Conservation (phyloP, 2,329 filamentous ascomycete species). For the Tolypocladium pustulatum region DNA sequence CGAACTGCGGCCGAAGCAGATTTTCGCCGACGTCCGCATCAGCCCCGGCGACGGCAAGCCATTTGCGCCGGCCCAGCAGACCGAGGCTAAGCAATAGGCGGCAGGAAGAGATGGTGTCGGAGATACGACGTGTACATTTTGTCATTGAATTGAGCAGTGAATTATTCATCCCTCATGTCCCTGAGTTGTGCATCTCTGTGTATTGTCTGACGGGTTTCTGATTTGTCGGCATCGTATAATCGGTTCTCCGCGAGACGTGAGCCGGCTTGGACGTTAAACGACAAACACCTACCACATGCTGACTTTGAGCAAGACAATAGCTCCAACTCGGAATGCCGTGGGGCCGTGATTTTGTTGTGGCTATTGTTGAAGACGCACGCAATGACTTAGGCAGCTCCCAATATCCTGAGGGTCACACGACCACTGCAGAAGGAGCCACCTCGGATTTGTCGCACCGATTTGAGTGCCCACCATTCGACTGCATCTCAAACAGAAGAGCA, state of each 20-base stretch:
- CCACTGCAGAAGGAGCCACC: not conserved
- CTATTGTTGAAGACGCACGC: not conserved
- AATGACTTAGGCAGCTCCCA: not conserved
- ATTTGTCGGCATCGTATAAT: not conserved
- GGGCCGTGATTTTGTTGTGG: not conserved
- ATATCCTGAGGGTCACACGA: not conserved
- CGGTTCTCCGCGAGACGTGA: not conserved
- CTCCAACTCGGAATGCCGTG: not conserved
- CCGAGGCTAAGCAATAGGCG: slow-evolving; percentile 23
- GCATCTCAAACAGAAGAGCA: not conserved
- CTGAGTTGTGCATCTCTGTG: not conserved
- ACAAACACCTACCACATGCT: not conserved
- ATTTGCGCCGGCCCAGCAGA: slow-evolving; percentile 21
- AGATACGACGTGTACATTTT: slow-evolving; percentile 18
- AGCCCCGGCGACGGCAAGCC: slow-evolving; percentile 32
- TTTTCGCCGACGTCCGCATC: slow-evolving; percentile 45
- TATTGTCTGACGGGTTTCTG: not conserved
- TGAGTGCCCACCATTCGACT: no score
- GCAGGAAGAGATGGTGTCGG: not conserved
- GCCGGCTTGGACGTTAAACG: not conserved
- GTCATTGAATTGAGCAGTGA: slow-evolving; percentile 15
- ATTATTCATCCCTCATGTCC: not conserved
- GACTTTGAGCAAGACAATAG: not conserved
- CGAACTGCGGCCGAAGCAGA: slow-evolving; percentile 57
- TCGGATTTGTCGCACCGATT: not conserved